phyloP scores from a whole-genome alignment of 140 eudicot genomes.

The Oenanthe javanica region DNA sequence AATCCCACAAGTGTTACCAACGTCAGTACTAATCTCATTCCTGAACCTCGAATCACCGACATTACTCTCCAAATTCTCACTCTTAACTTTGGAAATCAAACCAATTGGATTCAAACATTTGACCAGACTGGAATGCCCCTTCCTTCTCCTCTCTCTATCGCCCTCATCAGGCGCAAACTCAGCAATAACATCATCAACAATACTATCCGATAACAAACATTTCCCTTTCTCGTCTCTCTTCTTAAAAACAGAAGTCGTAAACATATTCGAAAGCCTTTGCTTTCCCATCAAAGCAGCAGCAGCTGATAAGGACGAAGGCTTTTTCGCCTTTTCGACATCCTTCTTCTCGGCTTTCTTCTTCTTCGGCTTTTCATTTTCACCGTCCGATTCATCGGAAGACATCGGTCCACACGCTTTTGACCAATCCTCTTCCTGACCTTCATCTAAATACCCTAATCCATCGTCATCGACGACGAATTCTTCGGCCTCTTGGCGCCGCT shows the following conservation, averaged over 20 bases:
- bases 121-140: conserved; percentile 22
- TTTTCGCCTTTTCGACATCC: conserved; percentile 32
- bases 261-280: conserved; percentile 71
- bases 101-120: conserved; percentile 1
- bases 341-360: conserved; percentile 50
- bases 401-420: conserved; percentile 43
- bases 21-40: conserved; percentile 6
- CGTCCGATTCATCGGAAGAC: conserved; percentile 77
- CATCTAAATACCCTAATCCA: conserved; percentile 73
- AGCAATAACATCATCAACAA: conserved; percentile 85
- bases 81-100: conserved; percentile 18
- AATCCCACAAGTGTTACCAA: conserved; percentile 11
- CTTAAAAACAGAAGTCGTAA: conserved; percentile 67
- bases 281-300: conserved; percentile 96
- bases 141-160: conserved; percentile 67
- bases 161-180: conserved; percentile 83
- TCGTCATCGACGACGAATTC: conserved; percentile 78
- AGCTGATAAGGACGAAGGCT: conserved; percentile 56
- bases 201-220: conserved; percentile 45
- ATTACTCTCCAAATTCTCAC: conserved; percentile 18
- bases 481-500: conserved; percentile 61
- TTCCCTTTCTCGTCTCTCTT: conserved; percentile 36
- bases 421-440: conserved; percentile 96
- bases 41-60: conserved; percentile 14
- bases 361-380: conserved; percentile 39